Evolutionary conservation across 1,284 basidiomycete species (phyloP).

Genomic region (Sporisorium sorghi): DNA sequence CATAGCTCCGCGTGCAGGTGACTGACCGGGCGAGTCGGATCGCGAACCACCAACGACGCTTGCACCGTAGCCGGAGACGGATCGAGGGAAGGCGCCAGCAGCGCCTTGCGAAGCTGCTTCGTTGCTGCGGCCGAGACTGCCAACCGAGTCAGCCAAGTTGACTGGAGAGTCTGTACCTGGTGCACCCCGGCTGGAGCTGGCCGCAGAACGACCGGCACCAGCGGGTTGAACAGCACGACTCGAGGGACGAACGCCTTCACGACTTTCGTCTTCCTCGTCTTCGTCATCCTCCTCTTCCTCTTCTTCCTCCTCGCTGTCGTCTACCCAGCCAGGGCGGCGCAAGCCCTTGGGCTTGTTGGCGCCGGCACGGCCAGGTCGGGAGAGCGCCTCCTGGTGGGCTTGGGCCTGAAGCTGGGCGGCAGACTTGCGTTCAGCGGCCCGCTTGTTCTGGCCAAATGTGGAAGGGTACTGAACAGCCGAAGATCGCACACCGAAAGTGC

Average conservation of each 20-base stretch:
- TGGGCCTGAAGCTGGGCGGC: constrained; percentile 61
- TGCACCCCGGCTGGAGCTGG: constrained; percentile 31
- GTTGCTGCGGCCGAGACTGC: constrained; percentile 33
- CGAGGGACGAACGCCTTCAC: too few species aligned
- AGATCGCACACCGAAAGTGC: constrained; percentile 24
- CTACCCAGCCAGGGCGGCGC: constrained; percentile 50
- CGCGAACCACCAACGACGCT: constrained; percentile 25
- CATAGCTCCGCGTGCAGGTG: constrained; percentile 26
- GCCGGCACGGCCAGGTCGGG: constrained; percentile 49
- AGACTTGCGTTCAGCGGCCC: constrained; percentile 57
- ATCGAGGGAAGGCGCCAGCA: constrained; percentile 24
- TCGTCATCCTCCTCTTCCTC: constrained; percentile 64
- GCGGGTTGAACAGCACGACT: constrained; percentile 1
- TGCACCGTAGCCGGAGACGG: constrained; percentile 34
- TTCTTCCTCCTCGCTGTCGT: constrained; percentile 57
- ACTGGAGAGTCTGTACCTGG: constrained; percentile 35
- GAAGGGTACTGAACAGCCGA: constrained; percentile 52
- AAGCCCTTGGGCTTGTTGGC: constrained; percentile 47
- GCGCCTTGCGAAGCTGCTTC: constrained; percentile 14
- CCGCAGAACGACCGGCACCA: constrained; percentile 22
- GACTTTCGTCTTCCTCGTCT: constrained; percentile 58
- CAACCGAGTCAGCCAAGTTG: constrained; percentile 34
- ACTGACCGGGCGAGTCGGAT: constrained; percentile 36
- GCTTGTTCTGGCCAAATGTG: constrained; percentile 62
- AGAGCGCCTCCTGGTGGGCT: constrained; percentile 60